phyloP scores from a whole-genome alignment of 306 rosid genomes.

The Cucurbita moschata region DNA sequence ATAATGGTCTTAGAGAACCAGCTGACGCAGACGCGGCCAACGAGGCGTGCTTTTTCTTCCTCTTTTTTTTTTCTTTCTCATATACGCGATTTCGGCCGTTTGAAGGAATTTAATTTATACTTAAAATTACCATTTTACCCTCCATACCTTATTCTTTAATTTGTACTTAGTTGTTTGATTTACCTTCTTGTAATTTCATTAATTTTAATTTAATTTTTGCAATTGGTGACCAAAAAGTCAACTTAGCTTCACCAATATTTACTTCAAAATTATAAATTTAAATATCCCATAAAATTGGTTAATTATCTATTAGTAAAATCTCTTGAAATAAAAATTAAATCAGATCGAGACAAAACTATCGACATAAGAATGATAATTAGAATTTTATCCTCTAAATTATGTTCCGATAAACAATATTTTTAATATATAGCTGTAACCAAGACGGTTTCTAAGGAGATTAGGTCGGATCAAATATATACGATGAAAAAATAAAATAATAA shows the following conservation, averaged over 20 bases:
- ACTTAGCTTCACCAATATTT: too few relatives aligned
- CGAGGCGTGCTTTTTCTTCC: not conserved
- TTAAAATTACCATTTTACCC: not conserved
- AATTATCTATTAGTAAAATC: too few relatives aligned
- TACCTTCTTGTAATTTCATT: not conserved
- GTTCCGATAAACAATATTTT: too few relatives aligned
- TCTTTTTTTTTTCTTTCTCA: not conserved
- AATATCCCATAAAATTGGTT: not conserved
- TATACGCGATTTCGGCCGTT: not conserved
- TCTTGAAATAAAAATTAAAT: too few relatives aligned
- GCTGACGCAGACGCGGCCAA: not conserved
- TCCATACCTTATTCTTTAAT: too few relatives aligned
- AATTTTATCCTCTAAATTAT: too few relatives aligned
- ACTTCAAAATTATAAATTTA: too few relatives aligned
- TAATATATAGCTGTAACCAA: too few relatives aligned
- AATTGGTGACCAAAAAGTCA: not conserved
- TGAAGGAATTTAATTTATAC: conserved; percentile 3
- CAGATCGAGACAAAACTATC: too few relatives aligned
- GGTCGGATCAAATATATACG: not conserved
- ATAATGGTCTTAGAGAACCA: not conserved
- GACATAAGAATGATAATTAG: too few relatives aligned
- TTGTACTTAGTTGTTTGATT: too few relatives aligned
- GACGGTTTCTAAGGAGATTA: too few relatives aligned
- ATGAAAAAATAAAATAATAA: not conserved
- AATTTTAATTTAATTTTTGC: not conserved